Base-by-base conservation (phyloP, 1,284 basidiomycete genomes). In the Schizophyllum commune region DNA sequence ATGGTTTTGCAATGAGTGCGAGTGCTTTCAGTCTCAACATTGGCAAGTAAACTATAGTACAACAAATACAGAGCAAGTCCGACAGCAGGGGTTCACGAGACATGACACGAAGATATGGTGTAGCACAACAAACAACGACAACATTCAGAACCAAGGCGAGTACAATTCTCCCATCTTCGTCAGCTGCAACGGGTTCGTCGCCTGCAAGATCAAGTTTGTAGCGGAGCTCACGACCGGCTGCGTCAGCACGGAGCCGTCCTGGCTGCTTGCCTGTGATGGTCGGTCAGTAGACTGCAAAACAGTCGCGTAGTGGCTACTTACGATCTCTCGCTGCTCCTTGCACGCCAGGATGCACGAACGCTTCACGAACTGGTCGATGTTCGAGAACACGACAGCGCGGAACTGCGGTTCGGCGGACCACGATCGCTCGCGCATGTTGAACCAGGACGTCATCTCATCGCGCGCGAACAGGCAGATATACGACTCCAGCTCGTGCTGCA, bases 391-490 rank as follows among this genome's bases (percentile, higher is more conserved):
- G 58, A 84, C 80, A 59, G 85, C 80, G 32, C 89, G 85, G 75
- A 92, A 88, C 58, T 78, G 73, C 19, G 76, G 64, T 68, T 94
- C 92, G 47, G 82, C 75, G 32, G 74, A 77, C 74, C 77, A 81
- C 19, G 79, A 77, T 60, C 80, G 79, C 22, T 76, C 74, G 55
- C 81, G 80, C 60, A 78, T 76, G 32, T 71, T 77, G 62, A 88
- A 67, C 89, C 90, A 94, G 15, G 83, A 82, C 67, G 86, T 83
- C 58, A 98, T 89, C 75, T 99, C 97, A 71, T 99, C 97, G 32
- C 95, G 85, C 22, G 93, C 86, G 72, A 98, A 98, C 59, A 98
- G 79, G 65, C 90, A 91, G 15, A 97, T 80, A 62, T 93, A 91
- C 68, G 94, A 89, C 65, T 96, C 94, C 60, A 98, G 77, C 62